A percentile compares a stretch with the other conserved stretches of the same genome.
Evolutionary conservation across 495 filamentous ascomycete species (phyloP).

Genomic region (Hypoxylon trugodes): DNA sequence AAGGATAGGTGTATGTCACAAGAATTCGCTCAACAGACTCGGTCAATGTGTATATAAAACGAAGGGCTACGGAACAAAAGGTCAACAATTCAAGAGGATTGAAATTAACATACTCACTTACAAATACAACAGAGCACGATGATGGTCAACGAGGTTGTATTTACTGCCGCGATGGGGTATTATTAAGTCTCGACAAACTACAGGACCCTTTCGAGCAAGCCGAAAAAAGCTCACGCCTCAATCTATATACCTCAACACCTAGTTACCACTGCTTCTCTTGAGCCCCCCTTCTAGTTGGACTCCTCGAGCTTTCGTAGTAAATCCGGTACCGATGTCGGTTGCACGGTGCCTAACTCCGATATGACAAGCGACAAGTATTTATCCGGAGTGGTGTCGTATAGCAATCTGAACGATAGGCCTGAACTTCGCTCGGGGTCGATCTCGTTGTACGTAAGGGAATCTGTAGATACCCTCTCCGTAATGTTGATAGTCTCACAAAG

Average conservation of each 20-base stretch:
- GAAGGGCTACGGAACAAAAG: slow-evolving; percentile 17
- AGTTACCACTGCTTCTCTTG: slow-evolving; percentile 18
- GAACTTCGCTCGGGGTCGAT: slow-evolving; percentile 68
- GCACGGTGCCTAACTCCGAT: slow-evolving; percentile 88
- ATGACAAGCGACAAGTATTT: slow-evolving; percentile 88
- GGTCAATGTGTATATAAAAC: slow-evolving; percentile 36
- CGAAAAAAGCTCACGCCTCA: neutral
- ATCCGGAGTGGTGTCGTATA: slow-evolving; percentile 95
- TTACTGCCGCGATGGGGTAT: neutral
- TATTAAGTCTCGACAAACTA: slow-evolving; percentile 10
- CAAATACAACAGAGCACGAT: neutral
- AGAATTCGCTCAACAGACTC: neutral
- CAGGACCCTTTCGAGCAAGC: neutral
- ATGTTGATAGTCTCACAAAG: slow-evolving; percentile 97
- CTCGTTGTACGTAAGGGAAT: slow-evolving; percentile 93
- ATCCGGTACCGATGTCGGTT: slow-evolving; percentile 80
- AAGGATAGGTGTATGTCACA: slow-evolving; percentile 6
- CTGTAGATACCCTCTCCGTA: slow-evolving; percentile 86
- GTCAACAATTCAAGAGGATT: slow-evolving; percentile 10
- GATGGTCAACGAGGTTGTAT: slow-evolving; percentile 16
- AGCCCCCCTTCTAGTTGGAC: slow-evolving; percentile 47
- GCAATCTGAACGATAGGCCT: slow-evolving; percentile 76
- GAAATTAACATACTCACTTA: slow-evolving; percentile 18
- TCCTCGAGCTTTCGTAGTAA: slow-evolving; percentile 60
- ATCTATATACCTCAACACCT: slow-evolving; percentile 18